Conservation (phyloP, 75 land plant species). For the Selaginella moellendorffii region DNA sequence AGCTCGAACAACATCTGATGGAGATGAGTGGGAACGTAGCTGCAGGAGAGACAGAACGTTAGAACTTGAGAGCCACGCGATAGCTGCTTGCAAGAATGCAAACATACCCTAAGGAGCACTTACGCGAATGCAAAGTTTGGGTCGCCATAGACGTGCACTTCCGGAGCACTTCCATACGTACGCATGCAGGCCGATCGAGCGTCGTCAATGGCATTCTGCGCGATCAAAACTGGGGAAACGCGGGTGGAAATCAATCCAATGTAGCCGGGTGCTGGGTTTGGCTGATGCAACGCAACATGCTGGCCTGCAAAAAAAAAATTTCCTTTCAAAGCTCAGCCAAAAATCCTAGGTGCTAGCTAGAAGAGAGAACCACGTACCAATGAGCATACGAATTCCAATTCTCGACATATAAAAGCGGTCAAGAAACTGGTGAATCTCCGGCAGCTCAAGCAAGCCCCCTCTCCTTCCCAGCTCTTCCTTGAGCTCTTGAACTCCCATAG, state of each 20-base stretch:
- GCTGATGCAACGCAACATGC: constrained; percentile 93
- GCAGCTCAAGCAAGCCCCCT: constrained; percentile 38
- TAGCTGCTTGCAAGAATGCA: too few species aligned
- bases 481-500: constrained; percentile 82
- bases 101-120: too few species aligned
- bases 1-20: constrained; percentile 98
- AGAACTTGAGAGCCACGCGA: too few species aligned
- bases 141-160: constrained; percentile 83
- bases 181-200: constrained; percentile 71
- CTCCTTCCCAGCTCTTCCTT: constrained; percentile 56
- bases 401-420: constrained; percentile 73
- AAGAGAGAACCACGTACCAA: not conserved
- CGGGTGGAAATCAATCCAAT: constrained; percentile 78
- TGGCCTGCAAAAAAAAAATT: constrained; percentile 72
- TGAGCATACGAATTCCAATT: constrained; percentile 14
- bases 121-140: constrained; percentile 97
- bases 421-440: constrained; percentile 84
- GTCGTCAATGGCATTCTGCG: constrained; percentile 78
- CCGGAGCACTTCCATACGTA: constrained; percentile 92
- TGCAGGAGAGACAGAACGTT: constrained; percentile 23
- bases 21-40: constrained; percentile 92
- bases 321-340: too few species aligned
- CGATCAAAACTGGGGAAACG: constrained; percentile 70
- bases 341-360: too few species aligned
- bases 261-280: constrained; percentile 51